Evolutionary conservation across 2,329 filamentous ascomycete species (phyloP), one percentile per base, ranked within the genome.

Genomic region (Zymoseptoria brevis): DNA sequence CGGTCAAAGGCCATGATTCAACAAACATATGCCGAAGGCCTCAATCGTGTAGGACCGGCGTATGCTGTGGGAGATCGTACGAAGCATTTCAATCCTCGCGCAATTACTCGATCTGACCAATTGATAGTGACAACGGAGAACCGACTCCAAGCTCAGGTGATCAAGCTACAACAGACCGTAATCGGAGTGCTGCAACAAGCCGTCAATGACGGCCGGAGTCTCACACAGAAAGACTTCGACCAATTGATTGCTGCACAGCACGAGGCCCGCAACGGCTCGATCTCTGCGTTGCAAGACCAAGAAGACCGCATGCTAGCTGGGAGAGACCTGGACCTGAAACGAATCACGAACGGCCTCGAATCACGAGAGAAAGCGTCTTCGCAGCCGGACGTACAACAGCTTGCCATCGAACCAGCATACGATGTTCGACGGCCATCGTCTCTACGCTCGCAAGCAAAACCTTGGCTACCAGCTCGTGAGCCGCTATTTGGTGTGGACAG

Each of bases 161-260:
- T 77, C 53, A 64, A 69, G 9, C 71, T 77, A 19, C 75, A 77
- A 58, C 74, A 76, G 50, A 75, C 75, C 9, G 75, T 77, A 57
- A 77, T 77, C 60, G 68, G 68, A 35, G 72, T 77, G 53, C 70
- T 77, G 16, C 75, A 77, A 67, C 75, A 76, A 54, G 75, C 75
- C n/a, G 66, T 76, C 22, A 69, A 71, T 59, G 74, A 72, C 60
- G 74, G 74, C 49, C 74, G 75, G 16, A 69, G 71, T 29, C 68
- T 76, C 16, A 71, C 71, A 11, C 72, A 71, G 55, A 66, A 69
- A 56, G 75, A 77, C 62, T 72, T 75, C 64, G 67, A 71, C 8
- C 75, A 73, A 54, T 68, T 77, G 8, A 68, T 76, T 29, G 69
- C 70, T 1, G 75, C 75, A 41, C 75, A 76, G 11, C 71, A 76